Evolutionary conservation across 1,284 basidiomycete species (phyloP).

Genomic region (Porogramme epimiltina): DNA sequence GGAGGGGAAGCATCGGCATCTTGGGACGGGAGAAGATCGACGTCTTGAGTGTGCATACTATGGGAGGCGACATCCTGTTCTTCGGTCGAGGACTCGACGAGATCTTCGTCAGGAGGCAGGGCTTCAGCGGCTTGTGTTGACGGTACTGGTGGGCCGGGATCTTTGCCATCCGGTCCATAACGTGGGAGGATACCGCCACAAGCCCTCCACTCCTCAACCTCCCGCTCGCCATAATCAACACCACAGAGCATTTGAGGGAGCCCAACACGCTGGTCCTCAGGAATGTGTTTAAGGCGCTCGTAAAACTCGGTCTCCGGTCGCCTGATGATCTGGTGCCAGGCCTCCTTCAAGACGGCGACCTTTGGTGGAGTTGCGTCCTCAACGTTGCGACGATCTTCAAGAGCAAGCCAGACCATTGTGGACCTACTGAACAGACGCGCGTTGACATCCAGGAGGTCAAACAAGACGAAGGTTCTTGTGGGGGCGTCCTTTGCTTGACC

Average conservation of each 20-base stretch:
- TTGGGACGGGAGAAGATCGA: no score
- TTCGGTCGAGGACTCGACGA: no score
- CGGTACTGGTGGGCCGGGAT: no score
- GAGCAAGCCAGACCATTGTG: conserved; percentile 4
- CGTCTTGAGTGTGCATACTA: no score
- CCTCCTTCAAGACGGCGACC: conserved; percentile 17
- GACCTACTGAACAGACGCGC: conserved; percentile 14
- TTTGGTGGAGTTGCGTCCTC: background rate
- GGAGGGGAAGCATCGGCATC: no score
- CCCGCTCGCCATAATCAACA: conserved; percentile 6
- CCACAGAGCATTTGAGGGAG: conserved; percentile 4
- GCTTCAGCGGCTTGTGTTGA: no score
- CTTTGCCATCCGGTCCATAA: no score
- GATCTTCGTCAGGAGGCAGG: no score
- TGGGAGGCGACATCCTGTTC: no score
- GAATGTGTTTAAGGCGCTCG: conserved; percentile 1
- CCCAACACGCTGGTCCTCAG: background rate
- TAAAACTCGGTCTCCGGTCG: conserved; percentile 11
- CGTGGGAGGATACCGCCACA: background rate
- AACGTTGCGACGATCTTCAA: background rate
- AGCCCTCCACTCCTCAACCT: conserved; percentile 3
- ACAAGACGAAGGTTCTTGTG: no score
- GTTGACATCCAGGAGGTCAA: conserved; percentile 11
- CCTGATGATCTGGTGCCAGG: conserved; percentile 11
- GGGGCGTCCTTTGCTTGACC: no score